phyloP scores from a whole-genome alignment of 2,329 filamentous ascomycete species.

The Penicillium griseofulvum region DNA sequence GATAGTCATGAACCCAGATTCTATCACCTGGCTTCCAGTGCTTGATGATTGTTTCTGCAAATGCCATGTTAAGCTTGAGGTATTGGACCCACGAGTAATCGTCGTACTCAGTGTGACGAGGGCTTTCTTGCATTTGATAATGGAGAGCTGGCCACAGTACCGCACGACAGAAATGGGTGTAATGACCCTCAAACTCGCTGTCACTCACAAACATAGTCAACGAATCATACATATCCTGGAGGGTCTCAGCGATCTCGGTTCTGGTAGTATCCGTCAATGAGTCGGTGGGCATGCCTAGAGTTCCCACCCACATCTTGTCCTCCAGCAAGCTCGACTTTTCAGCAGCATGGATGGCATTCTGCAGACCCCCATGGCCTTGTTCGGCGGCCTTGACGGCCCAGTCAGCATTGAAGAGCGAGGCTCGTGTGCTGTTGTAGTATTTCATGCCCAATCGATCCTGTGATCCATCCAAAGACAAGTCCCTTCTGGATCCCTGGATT shows the following conservation, averaged over 20 bases:
- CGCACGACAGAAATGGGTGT: constrained; percentile 92
- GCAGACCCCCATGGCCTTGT: constrained; percentile 86
- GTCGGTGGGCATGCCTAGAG: constrained; percentile 89
- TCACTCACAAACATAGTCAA: constrained; percentile 81
- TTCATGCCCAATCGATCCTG: constrained; percentile 9
- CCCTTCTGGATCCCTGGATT: constrained; percentile 17
- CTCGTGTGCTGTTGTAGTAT: constrained; percentile 58
- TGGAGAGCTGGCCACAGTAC: constrained; percentile 97
- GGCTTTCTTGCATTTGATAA: constrained; percentile 94
- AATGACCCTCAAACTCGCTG: constrained; percentile 90
- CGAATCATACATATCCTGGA: constrained; percentile 78
- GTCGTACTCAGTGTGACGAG: constrained; percentile 94
- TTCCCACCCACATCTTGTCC: constrained; percentile 83
- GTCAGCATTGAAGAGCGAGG: constrained; percentile 65
- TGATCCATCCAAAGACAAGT: constrained; percentile 23
- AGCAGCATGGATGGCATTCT: constrained; percentile 82
- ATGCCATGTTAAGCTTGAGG: constrained; percentile 83
- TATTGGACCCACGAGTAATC: constrained; percentile 96
- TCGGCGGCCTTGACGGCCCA: constrained; percentile 82
- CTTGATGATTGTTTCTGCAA: constrained; percentile 81
- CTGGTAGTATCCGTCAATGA: constrained; percentile 72
- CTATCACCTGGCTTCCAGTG: constrained; percentile 89
- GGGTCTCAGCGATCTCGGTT: constrained; percentile 74
- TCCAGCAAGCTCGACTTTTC: constrained; percentile 64
- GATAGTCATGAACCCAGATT: constrained; percentile 95